phyloP scores from a whole-genome alignment of 2,329 filamentous ascomycete genomes.

The Xylariaceae sp. region DNA sequence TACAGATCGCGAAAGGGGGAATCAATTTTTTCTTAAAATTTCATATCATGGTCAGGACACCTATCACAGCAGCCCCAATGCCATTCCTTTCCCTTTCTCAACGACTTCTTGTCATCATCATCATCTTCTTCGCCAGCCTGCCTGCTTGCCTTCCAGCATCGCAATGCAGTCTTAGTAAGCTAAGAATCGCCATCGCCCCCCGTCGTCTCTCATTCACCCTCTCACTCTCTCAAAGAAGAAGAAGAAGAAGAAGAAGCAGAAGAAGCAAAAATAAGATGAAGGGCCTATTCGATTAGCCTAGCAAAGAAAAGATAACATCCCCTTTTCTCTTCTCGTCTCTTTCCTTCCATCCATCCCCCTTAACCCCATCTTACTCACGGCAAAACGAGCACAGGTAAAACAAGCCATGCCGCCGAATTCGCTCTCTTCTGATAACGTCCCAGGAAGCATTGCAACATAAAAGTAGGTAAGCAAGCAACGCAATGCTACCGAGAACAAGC shows the following conservation, averaged over 20 bases:
- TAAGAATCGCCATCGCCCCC: background rate
- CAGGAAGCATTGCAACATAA: too few relatives aligned
- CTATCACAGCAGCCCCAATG: too few relatives aligned
- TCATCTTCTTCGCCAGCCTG: too few relatives aligned
- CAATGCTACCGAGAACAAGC: too few relatives aligned
- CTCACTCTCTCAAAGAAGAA: background rate
- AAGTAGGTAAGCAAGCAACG: too few relatives aligned
- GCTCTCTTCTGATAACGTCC: too few relatives aligned
- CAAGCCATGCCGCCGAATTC: too few relatives aligned
- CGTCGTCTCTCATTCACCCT: background rate
- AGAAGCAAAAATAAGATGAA: background rate
- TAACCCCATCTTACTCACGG: background rate
- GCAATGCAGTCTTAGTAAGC: conserved; percentile 1
- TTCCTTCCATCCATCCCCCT: background rate
- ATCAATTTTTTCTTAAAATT: too few relatives aligned
- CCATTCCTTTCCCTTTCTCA: too few relatives aligned
- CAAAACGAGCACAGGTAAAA: background rate
- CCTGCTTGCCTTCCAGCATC: background rate
- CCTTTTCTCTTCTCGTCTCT: background rate
- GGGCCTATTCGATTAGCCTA: background rate
- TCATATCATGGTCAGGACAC: too few relatives aligned
- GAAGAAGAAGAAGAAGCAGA: background rate
- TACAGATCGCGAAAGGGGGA: too few relatives aligned
- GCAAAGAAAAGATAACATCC: background rate
- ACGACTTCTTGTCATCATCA: too few relatives aligned